Percentiles rank a stretch among this genome's conserved stretches.
Evolutionary conservation across 768 basidiomycete genomes (phyloP).

Genomic region (Lepiota venenata): DNA sequence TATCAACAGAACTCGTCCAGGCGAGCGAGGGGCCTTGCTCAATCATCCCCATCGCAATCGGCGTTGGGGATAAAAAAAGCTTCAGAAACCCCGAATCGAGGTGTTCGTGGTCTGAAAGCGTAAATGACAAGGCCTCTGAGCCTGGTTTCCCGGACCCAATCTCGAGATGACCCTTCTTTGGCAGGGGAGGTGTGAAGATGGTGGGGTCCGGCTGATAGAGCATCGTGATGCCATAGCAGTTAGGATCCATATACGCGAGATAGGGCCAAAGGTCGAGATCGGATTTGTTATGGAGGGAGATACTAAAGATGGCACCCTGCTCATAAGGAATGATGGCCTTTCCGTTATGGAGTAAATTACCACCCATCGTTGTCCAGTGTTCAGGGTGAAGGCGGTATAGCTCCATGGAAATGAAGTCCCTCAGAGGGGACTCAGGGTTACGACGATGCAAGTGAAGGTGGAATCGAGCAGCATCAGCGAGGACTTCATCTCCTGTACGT

Average conservation of each 20-base stretch:
- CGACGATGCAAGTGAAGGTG: constrained; percentile 53
- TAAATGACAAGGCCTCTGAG: constrained; percentile 45
- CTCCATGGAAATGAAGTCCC: constrained; percentile 48
- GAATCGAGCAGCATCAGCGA: constrained; percentile 58
- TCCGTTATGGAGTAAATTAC: constrained; percentile 45
- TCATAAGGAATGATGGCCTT: constrained; percentile 45
- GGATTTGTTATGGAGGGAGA: constrained; percentile 48
- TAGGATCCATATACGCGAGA: constrained; percentile 58
- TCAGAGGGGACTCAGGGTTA: constrained; percentile 45
- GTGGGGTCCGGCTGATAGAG: constrained; percentile 49
- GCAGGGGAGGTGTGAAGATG: constrained; percentile 38
- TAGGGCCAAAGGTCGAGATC: constrained; percentile 59
- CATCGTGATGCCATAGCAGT: constrained; percentile 48
- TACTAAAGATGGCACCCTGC: constrained; percentile 39
- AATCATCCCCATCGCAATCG: constrained; percentile 44
- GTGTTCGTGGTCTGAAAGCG: constrained; percentile 30
- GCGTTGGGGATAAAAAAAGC: constrained; percentile 51
- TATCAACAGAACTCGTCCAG: constrained; percentile 10
- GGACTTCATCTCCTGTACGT: constrained; percentile 31
- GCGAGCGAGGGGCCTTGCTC: constrained; percentile 35
- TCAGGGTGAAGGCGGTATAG: constrained; percentile 46
- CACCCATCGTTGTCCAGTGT: constrained; percentile 38
- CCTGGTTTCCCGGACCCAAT: constrained; percentile 40
- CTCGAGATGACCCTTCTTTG: constrained; percentile 32
- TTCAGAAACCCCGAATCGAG: constrained; percentile 53